phyloP scores from a whole-genome alignment of 345 rosid genomes.

The Sisymbrium irio region DNA sequence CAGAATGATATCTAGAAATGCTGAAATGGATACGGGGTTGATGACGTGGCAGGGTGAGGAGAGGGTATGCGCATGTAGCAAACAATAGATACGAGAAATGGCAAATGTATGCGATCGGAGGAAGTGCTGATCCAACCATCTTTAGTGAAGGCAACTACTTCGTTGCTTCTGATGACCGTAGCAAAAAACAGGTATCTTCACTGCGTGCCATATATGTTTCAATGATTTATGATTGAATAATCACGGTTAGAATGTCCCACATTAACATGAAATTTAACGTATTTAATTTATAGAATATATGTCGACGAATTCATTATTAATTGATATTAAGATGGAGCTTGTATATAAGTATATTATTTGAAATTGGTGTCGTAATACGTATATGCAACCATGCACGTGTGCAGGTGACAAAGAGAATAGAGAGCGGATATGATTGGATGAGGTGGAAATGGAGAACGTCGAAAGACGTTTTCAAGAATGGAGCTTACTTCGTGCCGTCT shows the following conservation, averaged over 20 bases:
- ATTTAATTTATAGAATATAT: not conserved
- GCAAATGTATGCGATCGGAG: constrained; percentile 94
- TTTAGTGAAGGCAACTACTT: constrained; percentile 93
- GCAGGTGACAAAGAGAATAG: constrained; percentile 87
- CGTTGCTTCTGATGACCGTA: constrained; percentile 47
- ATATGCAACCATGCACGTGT: not conserved
- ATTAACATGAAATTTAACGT: not conserved
- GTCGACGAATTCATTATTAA: no score
- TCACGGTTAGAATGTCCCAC: not conserved
- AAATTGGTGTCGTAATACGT: not conserved
- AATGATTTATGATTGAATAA: not conserved
- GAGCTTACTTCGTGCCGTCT: constrained; percentile 84
- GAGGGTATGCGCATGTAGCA: constrained; percentile 84
- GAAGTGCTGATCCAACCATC: constrained; percentile 89
- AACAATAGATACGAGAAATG: constrained; percentile 87
- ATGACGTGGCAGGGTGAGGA: constrained; percentile 46
- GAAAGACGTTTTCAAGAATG: constrained; percentile 67
- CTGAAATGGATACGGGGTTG: constrained; percentile 1
- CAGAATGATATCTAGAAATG: not conserved
- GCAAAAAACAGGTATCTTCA: constrained; percentile 54
- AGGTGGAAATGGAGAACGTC: constrained; percentile 87
- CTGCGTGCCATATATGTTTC: no score
- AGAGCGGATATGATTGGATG: constrained; percentile 40
- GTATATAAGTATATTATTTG: not conserved
- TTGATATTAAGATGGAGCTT: no score